phyloP scores from a whole-genome alignment of 805 yeast genomes.

The Brettanomyces naardenensis region DNA sequence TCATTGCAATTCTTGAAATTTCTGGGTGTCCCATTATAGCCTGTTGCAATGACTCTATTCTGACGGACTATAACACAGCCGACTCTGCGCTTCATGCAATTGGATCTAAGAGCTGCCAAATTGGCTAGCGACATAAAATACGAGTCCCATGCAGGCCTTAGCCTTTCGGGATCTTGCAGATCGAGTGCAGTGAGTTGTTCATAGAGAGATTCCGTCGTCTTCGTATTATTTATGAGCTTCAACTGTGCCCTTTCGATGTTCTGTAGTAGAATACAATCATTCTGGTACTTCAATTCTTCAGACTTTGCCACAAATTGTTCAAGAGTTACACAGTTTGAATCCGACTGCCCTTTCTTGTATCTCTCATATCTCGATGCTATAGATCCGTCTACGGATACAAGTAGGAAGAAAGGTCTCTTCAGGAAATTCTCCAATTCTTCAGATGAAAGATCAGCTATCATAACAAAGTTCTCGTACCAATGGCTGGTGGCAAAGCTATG shows the following conservation, averaged over 20 bases:
- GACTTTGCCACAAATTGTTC: conserved; percentile 13
- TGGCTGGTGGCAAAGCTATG: conserved; percentile 54
- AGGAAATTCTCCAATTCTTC: conserved; percentile 37
- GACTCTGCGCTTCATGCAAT: conserved; percentile 95
- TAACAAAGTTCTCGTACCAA: conserved; percentile 59
- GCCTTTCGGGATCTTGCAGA: conserved; percentile 43
- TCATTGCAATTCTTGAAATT: conserved; percentile 83
- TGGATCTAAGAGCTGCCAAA: conserved; percentile 84
- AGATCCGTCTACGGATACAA: conserved; percentile 73
- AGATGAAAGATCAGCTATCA: conserved; percentile 38
- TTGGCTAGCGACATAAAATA: conserved; percentile 93
- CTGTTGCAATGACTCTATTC: conserved; percentile 85
- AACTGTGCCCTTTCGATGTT: conserved; percentile 43
- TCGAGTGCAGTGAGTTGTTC: conserved; percentile 32
- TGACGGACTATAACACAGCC: conserved; percentile 93
- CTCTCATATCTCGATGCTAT: conserved; percentile 36
- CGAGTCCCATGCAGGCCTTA: conserved; percentile 93
- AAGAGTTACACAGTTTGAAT: conserved; percentile 4
- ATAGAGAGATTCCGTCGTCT: conserved; percentile 28
- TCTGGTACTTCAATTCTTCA: conserved; percentile 19
- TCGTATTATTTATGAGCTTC: conserved; percentile 45
- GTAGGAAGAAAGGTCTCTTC: conserved; percentile 79
- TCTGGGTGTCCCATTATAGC: conserved; percentile 96
- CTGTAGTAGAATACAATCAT: conserved; percentile 26
- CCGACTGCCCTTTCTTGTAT: conserved; percentile 7